Base-by-base conservation (phyloP, 768 basidiomycete genomes). In the Psilocybe cyanescens region DNA sequence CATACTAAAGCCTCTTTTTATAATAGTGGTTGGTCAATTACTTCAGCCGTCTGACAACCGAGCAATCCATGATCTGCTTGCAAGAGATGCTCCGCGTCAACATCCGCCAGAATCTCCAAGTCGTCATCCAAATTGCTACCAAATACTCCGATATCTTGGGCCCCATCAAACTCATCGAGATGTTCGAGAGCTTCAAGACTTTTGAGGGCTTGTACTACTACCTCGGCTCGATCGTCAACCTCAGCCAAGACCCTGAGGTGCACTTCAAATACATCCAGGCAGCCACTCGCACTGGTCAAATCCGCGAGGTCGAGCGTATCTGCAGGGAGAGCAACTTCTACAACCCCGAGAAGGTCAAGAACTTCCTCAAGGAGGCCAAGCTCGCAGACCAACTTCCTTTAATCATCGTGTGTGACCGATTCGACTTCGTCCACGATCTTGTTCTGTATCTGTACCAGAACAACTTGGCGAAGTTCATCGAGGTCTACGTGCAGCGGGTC, bases 261-360 rank as follows among this genome's bases (percentile, higher is more conserved):
- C 92, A 98, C 81, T 99, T 97, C 88, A 99, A 99, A 82, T 99
- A 99, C 78, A 98, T 99, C 71, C 97, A 99, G 72, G 97, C 97
- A 29, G 97, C 97, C 5, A 97, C 95, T 1, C 89, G 97, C 29
- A 99, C 97, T 30, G 96, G 97, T 45, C 97, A 99, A 74, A 95
- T 99, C 67, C 91, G 97, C 52, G 97, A 99, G 74, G 97, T 99
- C 59, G 97, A 99, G 78, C 95, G 97, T 49, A 97, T 99, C 71
- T 98, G 96, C 73, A 84, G 97, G 57, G 97, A 99, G 79, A 95
- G 92, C 75, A 98, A 99, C 78, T 83, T 81, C 78, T 99, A 99
- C 84, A 98, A 96, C 76, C 94, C 97, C 1, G 97, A 99, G 81
- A 99, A 99, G 78, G 97, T 99, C 85, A 99, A 99, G 85, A 99